Evolutionary conservation across 495 filamentous ascomycete genomes (phyloP).

Genomic region (Xylaria bambusicola): DNA sequence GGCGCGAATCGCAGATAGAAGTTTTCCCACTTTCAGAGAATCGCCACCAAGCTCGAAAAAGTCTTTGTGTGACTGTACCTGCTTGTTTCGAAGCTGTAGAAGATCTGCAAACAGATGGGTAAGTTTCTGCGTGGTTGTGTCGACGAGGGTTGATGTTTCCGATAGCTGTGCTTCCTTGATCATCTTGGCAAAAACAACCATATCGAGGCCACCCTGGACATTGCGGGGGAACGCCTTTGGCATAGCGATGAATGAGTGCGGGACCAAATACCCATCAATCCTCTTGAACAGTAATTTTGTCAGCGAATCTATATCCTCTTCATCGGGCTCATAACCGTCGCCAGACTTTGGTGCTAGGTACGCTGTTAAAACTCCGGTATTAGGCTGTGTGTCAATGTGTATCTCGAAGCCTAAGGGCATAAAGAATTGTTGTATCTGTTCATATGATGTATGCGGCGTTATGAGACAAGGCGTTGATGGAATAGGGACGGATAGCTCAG

Average conservation of each 20-base stretch:
- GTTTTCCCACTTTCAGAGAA: conserved; percentile 44
- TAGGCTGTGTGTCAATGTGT: not conserved
- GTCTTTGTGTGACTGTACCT: conserved; percentile 33
- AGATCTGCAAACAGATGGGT: conserved; percentile 35
- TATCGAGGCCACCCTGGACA: conserved; percentile 29
- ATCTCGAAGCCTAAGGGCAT: not conserved
- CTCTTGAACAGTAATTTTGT: conserved; percentile 1
- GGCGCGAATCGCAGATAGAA: conserved; percentile 42
- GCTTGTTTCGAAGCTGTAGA: conserved; percentile 26
- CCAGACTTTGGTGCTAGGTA: not conserved
- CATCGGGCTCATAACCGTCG: not conserved
- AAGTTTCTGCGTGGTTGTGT: conserved; percentile 30
- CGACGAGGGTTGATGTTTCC: conserved; percentile 17
- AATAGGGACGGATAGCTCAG: conserved; percentile 31
- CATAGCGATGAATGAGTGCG: conserved; percentile 31
- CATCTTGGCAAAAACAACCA: conserved; percentile 25
- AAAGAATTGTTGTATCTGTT: not conserved
- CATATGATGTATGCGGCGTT: not conserved
- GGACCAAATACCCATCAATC: conserved; percentile 35
- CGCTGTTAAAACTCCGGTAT: not conserved
- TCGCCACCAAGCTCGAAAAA: conserved; percentile 51
- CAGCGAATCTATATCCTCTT: conserved; percentile 2
- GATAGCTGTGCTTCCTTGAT: conserved; percentile 21
- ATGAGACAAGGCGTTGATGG: conserved; percentile 22
- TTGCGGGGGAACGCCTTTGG: conserved; percentile 31